phyloP scores from a whole-genome alignment of 2,329 filamentous ascomycete species.

The Ceratocystis huliohia region DNA sequence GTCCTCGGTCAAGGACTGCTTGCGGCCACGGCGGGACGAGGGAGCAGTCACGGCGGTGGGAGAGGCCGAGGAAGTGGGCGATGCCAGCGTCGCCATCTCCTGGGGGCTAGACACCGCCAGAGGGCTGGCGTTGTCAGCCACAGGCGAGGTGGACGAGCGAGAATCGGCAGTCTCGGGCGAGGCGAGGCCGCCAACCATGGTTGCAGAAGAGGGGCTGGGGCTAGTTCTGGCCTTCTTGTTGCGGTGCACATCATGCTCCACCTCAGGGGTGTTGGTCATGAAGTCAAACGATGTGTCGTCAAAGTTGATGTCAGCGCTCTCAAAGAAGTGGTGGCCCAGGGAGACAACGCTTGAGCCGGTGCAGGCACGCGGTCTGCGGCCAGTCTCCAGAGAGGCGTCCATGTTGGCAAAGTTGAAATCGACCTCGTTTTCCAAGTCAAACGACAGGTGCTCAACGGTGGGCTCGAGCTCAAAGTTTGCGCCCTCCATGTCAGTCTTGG shows the following conservation, averaged over 20 bases:
- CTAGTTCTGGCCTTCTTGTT: slow-evolving; percentile 46
- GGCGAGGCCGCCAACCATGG: not conserved
- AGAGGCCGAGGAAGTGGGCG: slow-evolving; percentile 32
- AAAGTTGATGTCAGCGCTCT: slow-evolving; percentile 63
- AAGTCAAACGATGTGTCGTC: slow-evolving; percentile 50
- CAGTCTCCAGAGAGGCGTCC: slow-evolving; percentile 39
- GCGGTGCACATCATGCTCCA: slow-evolving; percentile 31
- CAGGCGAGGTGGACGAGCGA: not conserved
- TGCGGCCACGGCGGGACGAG: slow-evolving; percentile 83
- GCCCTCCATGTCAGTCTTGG: slow-evolving; percentile 35
- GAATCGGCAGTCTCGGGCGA: slow-evolving; percentile 22
- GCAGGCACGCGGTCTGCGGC: slow-evolving; percentile 56
- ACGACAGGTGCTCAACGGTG: slow-evolving; percentile 22
- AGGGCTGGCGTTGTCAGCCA: not conserved
- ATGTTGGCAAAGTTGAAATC: slow-evolving; percentile 41
- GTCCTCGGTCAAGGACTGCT: slow-evolving; percentile 95
- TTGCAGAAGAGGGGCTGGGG: slow-evolving; percentile 21
- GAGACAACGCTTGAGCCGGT: slow-evolving; percentile 56
- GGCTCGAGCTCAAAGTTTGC: slow-evolving; percentile 27
- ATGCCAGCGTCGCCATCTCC: slow-evolving; percentile 28
- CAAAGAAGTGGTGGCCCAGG: slow-evolving; percentile 64
- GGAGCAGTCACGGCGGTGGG: slow-evolving; percentile 37
- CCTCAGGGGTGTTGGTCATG: not conserved
- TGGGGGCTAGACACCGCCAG: slow-evolving; percentile 23
- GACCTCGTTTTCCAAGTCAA: not conserved